Evolutionary conservation across 768 basidiomycete species (phyloP), one percentile per base, ranked within the genome.

Genomic region (Crepidotus variabilis): DNA sequence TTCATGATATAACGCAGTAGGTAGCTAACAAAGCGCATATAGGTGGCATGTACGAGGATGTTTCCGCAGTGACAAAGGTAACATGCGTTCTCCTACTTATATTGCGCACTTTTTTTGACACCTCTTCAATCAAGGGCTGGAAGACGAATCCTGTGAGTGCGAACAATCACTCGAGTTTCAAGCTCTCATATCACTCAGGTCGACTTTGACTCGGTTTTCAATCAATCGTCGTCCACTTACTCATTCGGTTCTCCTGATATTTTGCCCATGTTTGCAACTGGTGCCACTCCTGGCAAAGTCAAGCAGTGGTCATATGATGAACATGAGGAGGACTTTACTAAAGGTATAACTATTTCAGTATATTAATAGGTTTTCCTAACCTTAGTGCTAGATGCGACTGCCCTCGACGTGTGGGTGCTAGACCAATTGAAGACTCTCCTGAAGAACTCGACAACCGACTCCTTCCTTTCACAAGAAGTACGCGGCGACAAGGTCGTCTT

Each of bases 41-140:
- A 86, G 84, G 84, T 32, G 92, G 92, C 2, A 93, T 94, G 90
- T 92, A 93, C 65, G 92, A 94, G 69, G 90, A 94, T 60, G 91
- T 91, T 2, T 90, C 88, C 0, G 91, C 92, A 14, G 91, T 92
- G 28, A 92, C 88, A 20, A 90, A 91, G 78, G 91, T 81, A 73
- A 62, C 74, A 58, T 58, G 48, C 22, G 18, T 24, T 60, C 13
- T 47, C 24, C 48, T 23, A 47, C 49, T 14, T 47, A 21, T 28
- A 39, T 14, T 16, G 21, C 34, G 16, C 35, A 39, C 11, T 51
- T 8, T 39, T 20, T 11, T 23, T 20, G 33, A 45, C 46, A 1
- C 46, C 20, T n/a, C n/a, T 35, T 33, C 22, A 57, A 23, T 50
- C 45, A 59, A 90, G 88, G 90, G 89, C 48, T 92, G 91, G 90